Base-by-base conservation (phyloP, 805 yeast genomes). In the Naumovozyma dairenensis region DNA sequence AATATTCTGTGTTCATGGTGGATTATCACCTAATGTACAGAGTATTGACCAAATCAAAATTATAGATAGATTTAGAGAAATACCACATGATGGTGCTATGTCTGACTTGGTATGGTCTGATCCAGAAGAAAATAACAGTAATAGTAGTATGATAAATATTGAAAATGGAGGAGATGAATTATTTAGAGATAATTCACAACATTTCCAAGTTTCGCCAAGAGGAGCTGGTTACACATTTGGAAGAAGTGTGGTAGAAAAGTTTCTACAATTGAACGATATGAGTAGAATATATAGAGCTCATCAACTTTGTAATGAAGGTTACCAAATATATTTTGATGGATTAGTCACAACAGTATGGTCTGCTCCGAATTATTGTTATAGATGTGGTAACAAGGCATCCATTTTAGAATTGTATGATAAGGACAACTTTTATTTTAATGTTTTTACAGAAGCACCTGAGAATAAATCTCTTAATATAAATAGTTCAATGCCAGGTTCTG, bases 211-310 rank as follows among this genome's bases (percentile, higher is more conserved):
- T 15, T 77, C 87, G 20, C 94, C 98, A 1, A 62, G 99, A 49
- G 99, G 99, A 26, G 99, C 99, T 1, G 99, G 99, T 4, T 92
- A 89, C 57, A 83, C 92, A 16, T 92, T 92, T 65, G 98, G 98
- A 14, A 66, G 74, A 26, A 92, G 83, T 43, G 89, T 93, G 31
- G 96, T 86, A 33, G 79, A 80, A 53, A 82, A 84, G 49, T 92
- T 93, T 56, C 64, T 92, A 36, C 71, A 73, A 35, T 71, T 81
- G 39, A 92, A 92, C 57, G 65, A 71, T 22, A 76, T 86, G 69
- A 76, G 73, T 20, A 89, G 83, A 53, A 78, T 92, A 34, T 71
- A 86, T 29, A 64, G 99, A 28, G 98, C 99, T 0, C 99, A 92
- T 55, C 99, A 92, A 56, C 65, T 92, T 25, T 93, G 98, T 55